Evolutionary conservation across 306 rosid genomes (phyloP).

Genomic region (Abrus pulchellus): DNA sequence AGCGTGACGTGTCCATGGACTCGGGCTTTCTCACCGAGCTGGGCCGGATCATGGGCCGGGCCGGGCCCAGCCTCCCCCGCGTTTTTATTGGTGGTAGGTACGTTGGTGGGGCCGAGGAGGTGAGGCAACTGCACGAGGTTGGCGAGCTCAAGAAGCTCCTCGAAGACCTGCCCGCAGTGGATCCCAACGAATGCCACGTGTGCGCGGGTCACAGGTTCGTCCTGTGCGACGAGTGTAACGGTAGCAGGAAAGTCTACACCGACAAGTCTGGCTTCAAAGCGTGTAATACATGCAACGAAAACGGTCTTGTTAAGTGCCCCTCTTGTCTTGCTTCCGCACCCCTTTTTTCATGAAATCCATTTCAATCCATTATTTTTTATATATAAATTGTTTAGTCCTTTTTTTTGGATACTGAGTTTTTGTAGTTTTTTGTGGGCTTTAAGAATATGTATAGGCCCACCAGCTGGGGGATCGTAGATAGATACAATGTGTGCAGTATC

Average conservation of each 20-base stretch:
- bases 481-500: constrained; percentile 38
- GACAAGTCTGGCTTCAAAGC: constrained; percentile 71
- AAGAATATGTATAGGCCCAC: constrained; percentile 44
- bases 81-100: constrained; percentile 83
- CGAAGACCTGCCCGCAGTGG: constrained; percentile 68
- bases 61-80: constrained; percentile 60
- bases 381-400: constrained; percentile 10
- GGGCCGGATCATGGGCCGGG: constrained; percentile 62
- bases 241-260: constrained; percentile 73
- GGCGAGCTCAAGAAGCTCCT: constrained; percentile 91
- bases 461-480: not conserved
- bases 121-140: constrained; percentile 65
- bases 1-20: constrained; percentile 92
- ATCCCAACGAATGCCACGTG: constrained; percentile 60
- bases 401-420: constrained; percentile 23
- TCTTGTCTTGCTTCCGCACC: constrained; percentile 64
- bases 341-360: constrained; percentile 16
- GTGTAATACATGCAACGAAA: constrained; percentile 77
- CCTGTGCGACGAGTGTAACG: constrained; percentile 76
- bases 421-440: constrained; percentile 40
- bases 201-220: constrained; percentile 77
- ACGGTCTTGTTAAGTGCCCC: constrained; percentile 86
- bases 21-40: constrained; percentile 66
- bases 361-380: not conserved
- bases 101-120: constrained; percentile 89